These are phyloP conservation scores for Penicillium decumbens DNA, from an alignment of 2,329 filamentous ascomycete species.

Conservation along the genomic window DNA sequence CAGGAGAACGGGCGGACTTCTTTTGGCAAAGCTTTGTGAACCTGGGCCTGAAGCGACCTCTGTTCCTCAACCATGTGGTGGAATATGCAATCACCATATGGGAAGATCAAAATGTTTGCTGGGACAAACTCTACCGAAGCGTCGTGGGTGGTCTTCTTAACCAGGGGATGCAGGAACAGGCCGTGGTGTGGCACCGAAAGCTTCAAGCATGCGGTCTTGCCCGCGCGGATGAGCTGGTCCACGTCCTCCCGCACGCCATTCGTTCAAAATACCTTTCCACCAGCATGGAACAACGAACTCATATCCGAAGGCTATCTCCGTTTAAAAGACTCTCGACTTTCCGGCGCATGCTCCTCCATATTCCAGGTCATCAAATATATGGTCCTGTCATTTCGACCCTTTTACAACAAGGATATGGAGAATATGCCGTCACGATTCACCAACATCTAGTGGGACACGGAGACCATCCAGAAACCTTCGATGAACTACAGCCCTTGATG, in stretches of 20 bases:
- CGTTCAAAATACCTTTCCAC: slow-evolving; percentile 17
- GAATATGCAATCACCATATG: slow-evolving; percentile 41
- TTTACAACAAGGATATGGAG: slow-evolving; percentile 34
- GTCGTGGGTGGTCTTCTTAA: slow-evolving; percentile 37
- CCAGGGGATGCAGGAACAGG: slow-evolving; percentile 27
- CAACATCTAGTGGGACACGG: slow-evolving; percentile 38
- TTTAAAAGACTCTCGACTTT: slow-evolving; percentile 34
- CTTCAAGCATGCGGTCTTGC: slow-evolving; percentile 35
- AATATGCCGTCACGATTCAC: slow-evolving; percentile 47
- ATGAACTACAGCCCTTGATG: slow-evolving; percentile 41
- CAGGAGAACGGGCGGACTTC: slow-evolving; percentile 35
- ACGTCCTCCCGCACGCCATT: slow-evolving; percentile 28
- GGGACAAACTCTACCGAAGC: slow-evolving; percentile 33
- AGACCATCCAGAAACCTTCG: slow-evolving; percentile 41
- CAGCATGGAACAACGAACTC: slow-evolving; percentile 12
- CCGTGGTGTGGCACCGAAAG: slow-evolving; percentile 36
- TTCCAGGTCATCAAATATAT: slow-evolving; percentile 42
- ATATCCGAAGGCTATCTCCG: slow-evolving; percentile 7
- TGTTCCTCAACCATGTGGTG: slow-evolving; percentile 32
- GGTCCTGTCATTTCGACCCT: slow-evolving; percentile 40
- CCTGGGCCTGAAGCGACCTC: slow-evolving; percentile 31
- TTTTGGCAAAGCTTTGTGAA: slow-evolving; percentile 42
- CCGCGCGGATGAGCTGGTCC: slow-evolving; percentile 27
- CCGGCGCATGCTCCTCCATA: slow-evolving; percentile 40
- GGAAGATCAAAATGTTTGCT: slow-evolving; percentile 37